Evolutionary conservation across 192 early-diverging fungal genomes (phyloP).

Genomic region (Backusella sp.): DNA sequence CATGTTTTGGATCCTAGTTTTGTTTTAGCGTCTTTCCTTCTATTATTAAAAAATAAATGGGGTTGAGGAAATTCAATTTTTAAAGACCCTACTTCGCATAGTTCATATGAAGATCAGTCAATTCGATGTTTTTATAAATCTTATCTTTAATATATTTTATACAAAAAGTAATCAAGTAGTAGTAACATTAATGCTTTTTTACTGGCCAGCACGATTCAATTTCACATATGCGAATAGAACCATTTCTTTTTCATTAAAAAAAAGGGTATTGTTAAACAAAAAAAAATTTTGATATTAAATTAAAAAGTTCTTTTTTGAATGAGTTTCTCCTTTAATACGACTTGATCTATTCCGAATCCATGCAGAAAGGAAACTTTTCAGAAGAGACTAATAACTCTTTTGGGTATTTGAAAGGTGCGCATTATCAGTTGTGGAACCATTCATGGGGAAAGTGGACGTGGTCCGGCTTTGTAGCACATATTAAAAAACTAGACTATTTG

Average conservation of each 20-base stretch:
- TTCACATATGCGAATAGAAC: background rate
- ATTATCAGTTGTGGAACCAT: background rate
- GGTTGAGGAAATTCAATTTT: background rate
- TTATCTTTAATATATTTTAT: background rate
- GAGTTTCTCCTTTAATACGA: background rate
- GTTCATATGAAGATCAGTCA: background rate
- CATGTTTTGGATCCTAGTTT: background rate
- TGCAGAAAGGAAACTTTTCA: background rate
- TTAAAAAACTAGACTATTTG: background rate
- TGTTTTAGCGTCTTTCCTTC: background rate
- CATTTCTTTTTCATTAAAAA: background rate
- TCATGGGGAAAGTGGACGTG: background rate
- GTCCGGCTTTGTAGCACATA: background rate
- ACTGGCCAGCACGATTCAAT: background rate
- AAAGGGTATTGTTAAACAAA: conserved; percentile 3
- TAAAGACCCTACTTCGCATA: background rate
- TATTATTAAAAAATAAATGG: background rate
- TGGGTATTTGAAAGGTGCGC: background rate
- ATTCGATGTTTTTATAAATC: too few species aligned
- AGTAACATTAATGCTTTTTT: background rate
- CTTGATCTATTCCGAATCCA: background rate
- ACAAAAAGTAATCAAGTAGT: background rate
- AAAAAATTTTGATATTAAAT: background rate
- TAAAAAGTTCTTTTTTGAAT: background rate
- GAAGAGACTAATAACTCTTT: background rate